Evolutionary conservation across 2,329 filamentous ascomycete genomes (phyloP).

Genomic region (Penicillium sp.): DNA sequence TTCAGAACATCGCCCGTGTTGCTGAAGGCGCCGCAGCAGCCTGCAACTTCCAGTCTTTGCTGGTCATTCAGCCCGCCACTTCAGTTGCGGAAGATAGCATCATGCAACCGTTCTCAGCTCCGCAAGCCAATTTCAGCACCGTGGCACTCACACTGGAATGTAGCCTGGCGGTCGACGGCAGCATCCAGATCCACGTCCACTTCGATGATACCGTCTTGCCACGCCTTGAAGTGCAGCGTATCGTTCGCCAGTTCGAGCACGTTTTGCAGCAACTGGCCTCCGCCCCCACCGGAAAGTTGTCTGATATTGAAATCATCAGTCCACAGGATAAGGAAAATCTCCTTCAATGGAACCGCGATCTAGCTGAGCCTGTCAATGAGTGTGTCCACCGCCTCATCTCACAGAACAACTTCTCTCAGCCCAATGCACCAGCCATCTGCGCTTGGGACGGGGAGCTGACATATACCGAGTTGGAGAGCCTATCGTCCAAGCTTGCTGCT

Average conservation of each 20-base stretch:
- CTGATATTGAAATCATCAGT: constrained; percentile 11
- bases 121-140: constrained; percentile 11
- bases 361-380: constrained; percentile 2
- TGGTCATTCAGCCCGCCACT: constrained; percentile 35
- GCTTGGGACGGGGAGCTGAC: not conserved
- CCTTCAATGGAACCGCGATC: constrained; percentile 9
- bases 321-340: constrained; percentile 10
- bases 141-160: constrained; percentile 15
- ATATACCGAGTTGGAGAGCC: constrained; percentile 6
- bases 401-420: constrained; percentile 6
- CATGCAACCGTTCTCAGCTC: constrained; percentile 9
- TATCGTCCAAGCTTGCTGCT: constrained; percentile 11
- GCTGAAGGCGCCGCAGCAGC: constrained; percentile 43
- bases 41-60: constrained; percentile 44
- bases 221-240: constrained; percentile 2
- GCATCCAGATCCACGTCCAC: constrained; percentile 10
- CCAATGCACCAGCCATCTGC: constrained; percentile 6
- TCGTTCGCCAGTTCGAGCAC: constrained; percentile 15
- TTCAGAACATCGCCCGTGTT: constrained; percentile 51
- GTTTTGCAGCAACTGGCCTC: constrained; percentile 12
- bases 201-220: constrained; percentile 13
- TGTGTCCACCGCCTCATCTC: constrained; percentile 14
- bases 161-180: constrained; percentile 5
- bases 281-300: not conserved
- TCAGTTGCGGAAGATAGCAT: constrained; percentile 7